Percentiles rank a stretch among this genome's conserved stretches.
phyloP scores from a whole-genome alignment of 1,139 yeast species.

The Taphrina flavorubra region DNA sequence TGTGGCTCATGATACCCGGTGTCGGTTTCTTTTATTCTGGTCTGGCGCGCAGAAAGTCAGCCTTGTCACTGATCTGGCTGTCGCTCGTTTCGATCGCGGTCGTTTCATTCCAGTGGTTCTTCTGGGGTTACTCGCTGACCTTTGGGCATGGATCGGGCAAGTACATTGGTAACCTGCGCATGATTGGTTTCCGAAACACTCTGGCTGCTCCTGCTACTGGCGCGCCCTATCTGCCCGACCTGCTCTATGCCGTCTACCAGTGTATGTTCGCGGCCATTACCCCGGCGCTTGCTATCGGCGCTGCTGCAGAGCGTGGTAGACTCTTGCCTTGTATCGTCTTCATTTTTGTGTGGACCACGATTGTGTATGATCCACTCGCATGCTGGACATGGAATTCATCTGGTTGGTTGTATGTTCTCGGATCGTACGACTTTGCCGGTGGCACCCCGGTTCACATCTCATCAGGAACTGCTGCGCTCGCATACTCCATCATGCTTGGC shows the following conservation, averaged over 20 bases:
- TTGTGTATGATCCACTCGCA: conserved; percentile 92
- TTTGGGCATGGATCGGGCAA: conserved; percentile 76
- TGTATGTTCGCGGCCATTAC: conserved; percentile 92
- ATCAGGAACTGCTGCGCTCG: conserved; percentile 93
- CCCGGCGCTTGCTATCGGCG: conserved; percentile 78
- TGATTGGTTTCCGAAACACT: conserved; percentile 75
- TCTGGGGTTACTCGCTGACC: conserved; percentile 92
- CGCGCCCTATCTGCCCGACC: conserved; percentile 70
- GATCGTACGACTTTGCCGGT: conserved; percentile 94
- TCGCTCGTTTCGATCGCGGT: conserved; percentile 75
- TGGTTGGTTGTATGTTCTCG: conserved; percentile 85
- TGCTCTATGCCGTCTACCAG: conserved; percentile 84
- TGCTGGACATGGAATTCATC: conserved; percentile 95
- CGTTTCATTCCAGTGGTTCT: conserved; percentile 94
- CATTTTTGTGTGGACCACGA: conserved; percentile 91
- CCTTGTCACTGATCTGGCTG: conserved; percentile 86
- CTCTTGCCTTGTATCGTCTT: conserved; percentile 95
- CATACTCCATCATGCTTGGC: conserved; percentile 89
- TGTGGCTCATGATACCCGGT: conserved; percentile 93
- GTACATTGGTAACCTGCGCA: conserved; percentile 80
- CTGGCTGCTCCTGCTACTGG: conserved; percentile 58
- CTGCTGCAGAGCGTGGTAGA: conserved; percentile 97
- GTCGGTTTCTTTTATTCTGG: conserved; percentile 93
- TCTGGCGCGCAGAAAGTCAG: conserved; percentile 86
- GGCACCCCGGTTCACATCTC: conserved; percentile 98